Evolutionary conservation across 208 protist genomes (phyloP).

Genomic region (Trypanosoma rangeli): DNA sequence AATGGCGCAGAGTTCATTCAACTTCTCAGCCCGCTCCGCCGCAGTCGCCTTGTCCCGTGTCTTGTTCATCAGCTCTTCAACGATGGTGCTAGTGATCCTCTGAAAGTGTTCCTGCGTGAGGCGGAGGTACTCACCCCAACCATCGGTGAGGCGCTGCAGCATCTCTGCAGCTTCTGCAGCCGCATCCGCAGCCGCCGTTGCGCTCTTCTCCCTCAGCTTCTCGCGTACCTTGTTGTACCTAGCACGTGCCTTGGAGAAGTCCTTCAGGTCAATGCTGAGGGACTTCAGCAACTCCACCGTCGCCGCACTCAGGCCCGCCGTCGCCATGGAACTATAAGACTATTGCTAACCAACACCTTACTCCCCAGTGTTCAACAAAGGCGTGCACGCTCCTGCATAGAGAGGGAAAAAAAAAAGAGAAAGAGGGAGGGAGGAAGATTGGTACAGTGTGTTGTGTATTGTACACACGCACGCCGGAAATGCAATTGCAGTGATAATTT

Average conservation of each 20-base stretch:
- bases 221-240: conserved; percentile 56
- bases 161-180: conserved; percentile 3
- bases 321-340: conserved; percentile 38
- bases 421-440: neutral
- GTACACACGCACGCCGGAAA: too few species aligned
- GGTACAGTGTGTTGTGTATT: neutral
- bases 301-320: conserved; percentile 41
- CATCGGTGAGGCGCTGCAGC: conserved; percentile 9
- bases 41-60: conserved; percentile 4
- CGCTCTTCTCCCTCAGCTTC: conserved; percentile 12
- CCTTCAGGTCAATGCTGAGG: conserved; percentile 72
- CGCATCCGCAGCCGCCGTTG: conserved; percentile 34
- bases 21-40: conserved; percentile 49
- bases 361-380: neutral
- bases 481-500: too few species aligned
- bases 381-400: neutral
- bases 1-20: conserved; percentile 77
- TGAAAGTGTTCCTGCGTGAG: conserved; percentile 24
- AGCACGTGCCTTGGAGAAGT: conserved; percentile 60
- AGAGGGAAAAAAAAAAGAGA: neutral
- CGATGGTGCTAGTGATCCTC: conserved; percentile 12
- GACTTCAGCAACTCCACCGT: conserved; percentile 64
- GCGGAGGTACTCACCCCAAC: conserved; percentile 35
- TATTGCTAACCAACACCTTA: neutral
- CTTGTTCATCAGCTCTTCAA: conserved; percentile 19